Conservation (phyloP, 768 basidiomycete genomes). For the Agaricus blazei region DNA sequence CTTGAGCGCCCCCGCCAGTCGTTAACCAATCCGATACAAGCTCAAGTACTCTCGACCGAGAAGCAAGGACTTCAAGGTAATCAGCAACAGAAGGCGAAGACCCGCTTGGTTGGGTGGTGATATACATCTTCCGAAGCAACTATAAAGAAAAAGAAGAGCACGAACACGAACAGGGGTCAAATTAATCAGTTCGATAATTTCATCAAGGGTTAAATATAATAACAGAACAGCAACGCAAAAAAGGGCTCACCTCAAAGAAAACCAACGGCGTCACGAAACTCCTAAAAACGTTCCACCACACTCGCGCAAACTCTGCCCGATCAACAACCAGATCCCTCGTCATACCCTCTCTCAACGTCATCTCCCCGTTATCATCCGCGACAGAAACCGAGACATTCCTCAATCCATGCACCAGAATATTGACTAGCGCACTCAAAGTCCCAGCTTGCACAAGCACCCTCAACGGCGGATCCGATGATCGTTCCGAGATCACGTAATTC, state of each 20-base stretch:
- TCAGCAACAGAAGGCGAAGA: conserved; percentile 38
- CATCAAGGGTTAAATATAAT: background rate
- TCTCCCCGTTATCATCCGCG: conserved; percentile 85
- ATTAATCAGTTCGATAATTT: background rate
- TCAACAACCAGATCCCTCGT: conserved; percentile 71
- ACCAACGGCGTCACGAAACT: conserved; percentile 78
- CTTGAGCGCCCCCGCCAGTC: conserved; percentile 72
- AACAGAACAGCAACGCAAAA: background rate
- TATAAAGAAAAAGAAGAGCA: conserved; percentile 22
- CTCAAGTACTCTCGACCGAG: conserved; percentile 59
- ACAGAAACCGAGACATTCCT: conserved; percentile 75
- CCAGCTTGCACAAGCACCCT: conserved; percentile 78
- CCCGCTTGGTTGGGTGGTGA: conserved; percentile 41
- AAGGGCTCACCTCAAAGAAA: conserved; percentile 70
- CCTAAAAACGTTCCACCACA: conserved; percentile 84
- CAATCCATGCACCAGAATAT: conserved; percentile 72
- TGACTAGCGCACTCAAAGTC: conserved; percentile 68
- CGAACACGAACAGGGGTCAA: conserved; percentile 5
- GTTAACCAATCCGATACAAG: conserved; percentile 69
- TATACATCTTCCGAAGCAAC: conserved; percentile 74
- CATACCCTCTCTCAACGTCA: conserved; percentile 68
- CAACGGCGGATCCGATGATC: conserved; percentile 64
- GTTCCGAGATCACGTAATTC: conserved; percentile 54
- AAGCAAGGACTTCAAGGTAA: conserved; percentile 42
- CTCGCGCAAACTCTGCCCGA: conserved; percentile 61